These are phyloP conservation scores for Xylariaceae sp. DNA, from an alignment of 2,329 filamentous ascomycete species.

Conservation along the genomic window DNA sequence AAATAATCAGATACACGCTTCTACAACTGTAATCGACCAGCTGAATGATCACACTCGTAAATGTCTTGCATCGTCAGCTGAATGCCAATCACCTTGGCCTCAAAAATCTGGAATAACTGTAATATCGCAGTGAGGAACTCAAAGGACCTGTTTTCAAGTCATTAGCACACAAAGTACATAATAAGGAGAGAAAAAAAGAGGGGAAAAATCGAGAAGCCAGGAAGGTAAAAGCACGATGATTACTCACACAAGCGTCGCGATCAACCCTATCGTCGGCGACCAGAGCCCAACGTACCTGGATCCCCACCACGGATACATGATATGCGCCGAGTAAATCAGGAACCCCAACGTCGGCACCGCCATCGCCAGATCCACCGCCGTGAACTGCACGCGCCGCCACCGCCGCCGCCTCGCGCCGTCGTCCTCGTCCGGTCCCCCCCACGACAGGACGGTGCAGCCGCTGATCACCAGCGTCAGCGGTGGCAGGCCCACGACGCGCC, in stretches of 20 bases:
- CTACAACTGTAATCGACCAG: slow-evolving; percentile 19
- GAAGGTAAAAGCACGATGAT: neutral
- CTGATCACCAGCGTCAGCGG: slow-evolving; percentile 19
- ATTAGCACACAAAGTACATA: neutral
- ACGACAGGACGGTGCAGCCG: slow-evolving; percentile 18
- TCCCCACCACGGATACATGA: slow-evolving; percentile 26
- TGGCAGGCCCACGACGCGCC: slow-evolving; percentile 21
- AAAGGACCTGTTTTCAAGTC: slow-evolving; percentile 11
- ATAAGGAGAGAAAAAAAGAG: neutral
- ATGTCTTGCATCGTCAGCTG: slow-evolving; percentile 23
- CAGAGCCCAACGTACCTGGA: slow-evolving; percentile 22
- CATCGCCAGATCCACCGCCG: slow-evolving; percentile 19
- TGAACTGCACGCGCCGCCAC: slow-evolving; percentile 18
- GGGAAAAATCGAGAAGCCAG: too few relatives aligned
- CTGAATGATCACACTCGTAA: slow-evolving; percentile 21
- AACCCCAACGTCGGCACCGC: slow-evolving; percentile 18
- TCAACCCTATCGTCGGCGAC: slow-evolving; percentile 22
- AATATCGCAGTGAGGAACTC: slow-evolving; percentile 21
- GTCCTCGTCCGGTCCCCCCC: slow-evolving; percentile 23
- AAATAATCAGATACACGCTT: neutral
- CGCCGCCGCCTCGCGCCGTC: slow-evolving; percentile 19
- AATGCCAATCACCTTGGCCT: slow-evolving; percentile 23
- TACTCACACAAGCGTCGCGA: slow-evolving; percentile 22
- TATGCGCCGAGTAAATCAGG: slow-evolving; percentile 22
- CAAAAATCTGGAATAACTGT: slow-evolving; percentile 24